phyloP scores from a whole-genome alignment of 2,329 filamentous ascomycete species.

The Aspergillus quadricinctus region DNA sequence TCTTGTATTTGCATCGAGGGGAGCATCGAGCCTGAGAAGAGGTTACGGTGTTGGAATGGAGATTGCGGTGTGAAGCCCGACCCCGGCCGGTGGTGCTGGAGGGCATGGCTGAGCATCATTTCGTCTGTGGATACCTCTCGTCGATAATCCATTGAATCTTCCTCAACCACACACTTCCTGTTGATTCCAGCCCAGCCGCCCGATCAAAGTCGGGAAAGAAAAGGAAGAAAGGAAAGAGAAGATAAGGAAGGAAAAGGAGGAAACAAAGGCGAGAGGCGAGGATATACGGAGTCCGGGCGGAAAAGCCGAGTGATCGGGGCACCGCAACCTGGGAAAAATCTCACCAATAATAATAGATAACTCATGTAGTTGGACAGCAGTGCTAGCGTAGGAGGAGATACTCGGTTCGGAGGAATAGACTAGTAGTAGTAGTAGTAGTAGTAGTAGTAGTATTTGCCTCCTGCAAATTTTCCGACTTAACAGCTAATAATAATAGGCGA shows the following conservation, averaged over 20 bases:
- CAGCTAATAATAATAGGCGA: neutral
- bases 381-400: no score
- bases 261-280: slow-evolving; percentile 1
- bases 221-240: neutral
- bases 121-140: neutral
- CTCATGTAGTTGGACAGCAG: neutral
- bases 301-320: slow-evolving; percentile 2
- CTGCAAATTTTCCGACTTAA: neutral
- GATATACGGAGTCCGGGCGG: slow-evolving; percentile 1
- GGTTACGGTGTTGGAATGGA: neutral
- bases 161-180: neutral
- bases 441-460: neutral
- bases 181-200: neutral
- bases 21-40: no score
- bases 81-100: neutral
- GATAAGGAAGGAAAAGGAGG: slow-evolving; percentile 2
- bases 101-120: neutral
- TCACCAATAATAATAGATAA: neutral
- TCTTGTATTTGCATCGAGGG: neutral
- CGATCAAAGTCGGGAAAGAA: neutral
- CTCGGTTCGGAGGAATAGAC: no score
- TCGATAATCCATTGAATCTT: neutral
- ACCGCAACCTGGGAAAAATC: neutral
- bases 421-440: neutral
- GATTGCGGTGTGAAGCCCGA: slow-evolving; percentile 10